Conservation (phyloP, 1,284 basidiomycete species). For the Ganoderma leucocontextum region DNA sequence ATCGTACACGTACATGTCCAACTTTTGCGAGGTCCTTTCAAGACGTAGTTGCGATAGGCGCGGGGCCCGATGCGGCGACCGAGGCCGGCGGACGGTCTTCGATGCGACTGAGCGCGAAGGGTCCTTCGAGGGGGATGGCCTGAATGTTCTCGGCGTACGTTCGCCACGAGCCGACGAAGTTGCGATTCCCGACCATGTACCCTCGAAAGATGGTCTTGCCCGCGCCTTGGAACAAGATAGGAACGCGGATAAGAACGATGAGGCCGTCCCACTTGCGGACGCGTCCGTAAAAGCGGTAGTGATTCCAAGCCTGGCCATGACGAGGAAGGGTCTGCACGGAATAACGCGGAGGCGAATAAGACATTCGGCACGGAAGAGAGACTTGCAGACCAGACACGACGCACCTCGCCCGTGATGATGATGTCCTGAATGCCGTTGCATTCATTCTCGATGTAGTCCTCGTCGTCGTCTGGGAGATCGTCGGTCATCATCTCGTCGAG, state of each 20-base stretch:
- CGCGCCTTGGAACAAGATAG: conserved; percentile 40
- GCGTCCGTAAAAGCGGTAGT: conserved; percentile 68
- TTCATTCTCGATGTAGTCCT: conserved; percentile 35
- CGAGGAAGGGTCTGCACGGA: conserved; percentile 44
- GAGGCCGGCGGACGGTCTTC: conserved; percentile 11
- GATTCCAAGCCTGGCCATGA: conserved; percentile 68
- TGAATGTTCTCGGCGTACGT: conserved; percentile 48
- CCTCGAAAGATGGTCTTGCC: conserved; percentile 68
- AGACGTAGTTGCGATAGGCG: background rate
- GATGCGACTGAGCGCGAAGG: conserved; percentile 49
- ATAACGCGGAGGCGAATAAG: background rate
- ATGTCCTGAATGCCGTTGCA: conserved; percentile 66
- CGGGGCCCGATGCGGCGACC: background rate
- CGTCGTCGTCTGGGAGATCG: conserved; percentile 33
- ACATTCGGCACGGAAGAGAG: background rate
- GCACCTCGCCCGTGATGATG: conserved; percentile 62
- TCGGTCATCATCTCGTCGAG: conserved; percentile 39
- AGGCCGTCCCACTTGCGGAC: conserved; percentile 75
- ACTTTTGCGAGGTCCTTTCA: background rate
- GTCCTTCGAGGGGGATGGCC: conserved; percentile 58
- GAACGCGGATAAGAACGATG: conserved; percentile 64
- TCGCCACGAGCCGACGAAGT: conserved; percentile 77
- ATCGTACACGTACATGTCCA: background rate
- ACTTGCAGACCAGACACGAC: conserved; percentile 17
- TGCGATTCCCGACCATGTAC: conserved; percentile 68